Evolutionary conservation across 2,329 filamentous ascomycete genomes (phyloP).

Genomic region (Colletotrichum musicola): DNA sequence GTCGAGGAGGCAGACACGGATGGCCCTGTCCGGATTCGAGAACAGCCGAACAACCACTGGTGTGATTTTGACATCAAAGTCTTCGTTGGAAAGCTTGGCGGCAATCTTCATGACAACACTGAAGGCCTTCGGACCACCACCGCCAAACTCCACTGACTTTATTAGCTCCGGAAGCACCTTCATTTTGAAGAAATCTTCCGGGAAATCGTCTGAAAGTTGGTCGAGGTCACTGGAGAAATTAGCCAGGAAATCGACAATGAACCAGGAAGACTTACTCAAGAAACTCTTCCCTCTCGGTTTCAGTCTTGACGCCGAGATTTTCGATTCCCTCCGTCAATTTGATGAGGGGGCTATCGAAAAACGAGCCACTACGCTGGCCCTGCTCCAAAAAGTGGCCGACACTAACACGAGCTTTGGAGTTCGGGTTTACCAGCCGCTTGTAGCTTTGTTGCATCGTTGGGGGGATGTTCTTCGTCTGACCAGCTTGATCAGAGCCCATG

Average conservation of each 20-base stretch:
- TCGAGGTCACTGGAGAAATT: conserved; percentile 76
- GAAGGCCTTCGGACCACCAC: conserved; percentile 93
- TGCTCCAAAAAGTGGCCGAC: conserved; percentile 91
- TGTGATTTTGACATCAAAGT: conserved; percentile 86
- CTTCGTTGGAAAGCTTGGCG: conserved; percentile 86
- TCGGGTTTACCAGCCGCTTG: conserved; percentile 87
- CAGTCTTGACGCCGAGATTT: conserved; percentile 88
- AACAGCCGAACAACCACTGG: conserved; percentile 92
- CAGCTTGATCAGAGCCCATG: conserved; percentile 80
- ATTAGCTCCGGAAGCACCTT: conserved; percentile 94
- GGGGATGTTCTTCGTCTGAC: conserved; percentile 88
- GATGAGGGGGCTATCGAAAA: conserved; percentile 94
- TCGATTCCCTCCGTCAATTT: conserved; percentile 94
- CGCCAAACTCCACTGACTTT: conserved; percentile 99
- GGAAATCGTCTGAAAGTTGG: conserved; percentile 90
- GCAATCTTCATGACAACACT: conserved; percentile 91
- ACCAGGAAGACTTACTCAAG: conserved; percentile 66
- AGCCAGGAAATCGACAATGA: conserved; percentile 43
- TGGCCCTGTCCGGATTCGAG: conserved; percentile 88
- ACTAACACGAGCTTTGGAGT: conserved; percentile 88
- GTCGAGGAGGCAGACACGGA: conserved; percentile 91
- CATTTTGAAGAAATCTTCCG: conserved; percentile 97
- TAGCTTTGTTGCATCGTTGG: conserved; percentile 92
- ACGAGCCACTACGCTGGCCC: conserved; percentile 82
- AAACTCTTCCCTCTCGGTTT: conserved; percentile 86